Percentiles rank a stretch among this genome's conserved stretches.
Conservation (phyloP, 2,329 filamentous ascomycete species). For the Emergomyces pasteurianus region DNA sequence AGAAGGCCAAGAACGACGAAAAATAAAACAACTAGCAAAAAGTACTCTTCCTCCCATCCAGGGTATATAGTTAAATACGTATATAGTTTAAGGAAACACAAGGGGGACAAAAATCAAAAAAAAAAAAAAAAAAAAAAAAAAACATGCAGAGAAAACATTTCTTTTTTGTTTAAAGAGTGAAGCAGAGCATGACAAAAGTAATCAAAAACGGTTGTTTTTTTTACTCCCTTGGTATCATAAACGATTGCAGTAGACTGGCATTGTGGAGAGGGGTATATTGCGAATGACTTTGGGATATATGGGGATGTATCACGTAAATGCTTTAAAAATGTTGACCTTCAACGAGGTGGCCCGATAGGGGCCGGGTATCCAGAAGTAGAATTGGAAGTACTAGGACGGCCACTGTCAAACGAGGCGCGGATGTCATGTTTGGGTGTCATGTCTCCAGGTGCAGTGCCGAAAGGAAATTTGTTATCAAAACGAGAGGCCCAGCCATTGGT, state of each 20-base stretch:
- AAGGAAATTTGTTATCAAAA: constrained; percentile 54
- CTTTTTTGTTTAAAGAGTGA: not conserved
- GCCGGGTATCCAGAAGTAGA: constrained; percentile 96
- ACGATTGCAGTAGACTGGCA: constrained; percentile 9
- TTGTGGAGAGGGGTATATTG: constrained; percentile 31
- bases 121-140: no score
- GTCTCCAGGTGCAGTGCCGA: constrained; percentile 57
- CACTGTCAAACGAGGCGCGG: constrained; percentile 79
- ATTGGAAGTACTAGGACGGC: constrained; percentile 87
- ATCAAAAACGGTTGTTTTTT: not conserved
- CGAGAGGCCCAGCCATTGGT: constrained; percentile 44
- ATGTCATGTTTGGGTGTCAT: constrained; percentile 71
- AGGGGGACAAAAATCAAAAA: no score
- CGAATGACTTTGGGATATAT: constrained; percentile 12
- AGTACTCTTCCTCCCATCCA: constrained; percentile 1
- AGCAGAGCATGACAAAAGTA: not conserved
- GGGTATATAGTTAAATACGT: constrained; percentile 1
- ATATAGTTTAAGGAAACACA: not conserved
- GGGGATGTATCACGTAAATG: constrained; percentile 11
- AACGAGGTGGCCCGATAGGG: constrained; percentile 83
- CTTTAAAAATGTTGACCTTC: constrained; percentile 40
- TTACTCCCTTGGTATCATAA: constrained; percentile 12
- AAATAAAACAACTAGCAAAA: not conserved
- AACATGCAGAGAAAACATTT: not conserved
- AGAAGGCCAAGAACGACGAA: not conserved